Evolutionary conservation across 371 early-diverging fungal genomes (phyloP), one percentile per base, ranked within the genome.

Genomic region (Mucor ambiguus): DNA sequence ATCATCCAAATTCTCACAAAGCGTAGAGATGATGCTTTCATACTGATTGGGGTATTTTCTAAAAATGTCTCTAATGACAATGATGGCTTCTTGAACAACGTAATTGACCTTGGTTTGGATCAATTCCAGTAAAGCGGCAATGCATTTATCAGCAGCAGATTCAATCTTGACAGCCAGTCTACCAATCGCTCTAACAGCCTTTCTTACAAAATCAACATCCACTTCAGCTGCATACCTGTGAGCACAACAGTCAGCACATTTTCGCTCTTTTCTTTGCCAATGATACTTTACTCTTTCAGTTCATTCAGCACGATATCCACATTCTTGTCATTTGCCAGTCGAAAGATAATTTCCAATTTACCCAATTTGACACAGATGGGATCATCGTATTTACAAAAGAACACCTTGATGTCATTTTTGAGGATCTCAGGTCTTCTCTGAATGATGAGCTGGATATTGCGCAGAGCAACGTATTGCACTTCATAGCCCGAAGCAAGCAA

Each of bases 311-410:
- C 89, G 64, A 91, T 86, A 67, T 93, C 93, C 10, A 94, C 84
- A 68, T 94, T 96, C 43, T 80, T 73, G 35, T 92, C 92, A 41
- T 85, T 89, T 52, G 92, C 91, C 26, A 97, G 78, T 58, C 92
- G 84, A 64, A 95, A 89, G 78, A 98, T 87, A 64, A 97, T 90
- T 33, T 95, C 94, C 20, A 98, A 80, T 75, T 98, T 98, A 38
- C 95, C 95, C 55, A 95, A 78, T 72, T 98, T 98, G 63, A 98
- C 96, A 71, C 97, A 98, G 56, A 94, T 90, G 10, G 98, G 97
- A 77, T 98, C 98, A 76, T 96, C 95, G 85, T 95, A 98, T 71
- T 94, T 95, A 85, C 95, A 95, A 70, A 95, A 98, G 73, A 98
- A 98, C 5, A 95, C 93, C 63, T 91, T 88, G 70, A 96, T 89